A percentile compares a stretch with the other conserved stretches of the same genome.
Evolutionary conservation across 768 basidiomycete genomes (phyloP).

Genomic region (Rhizopogon salebrosus): DNA sequence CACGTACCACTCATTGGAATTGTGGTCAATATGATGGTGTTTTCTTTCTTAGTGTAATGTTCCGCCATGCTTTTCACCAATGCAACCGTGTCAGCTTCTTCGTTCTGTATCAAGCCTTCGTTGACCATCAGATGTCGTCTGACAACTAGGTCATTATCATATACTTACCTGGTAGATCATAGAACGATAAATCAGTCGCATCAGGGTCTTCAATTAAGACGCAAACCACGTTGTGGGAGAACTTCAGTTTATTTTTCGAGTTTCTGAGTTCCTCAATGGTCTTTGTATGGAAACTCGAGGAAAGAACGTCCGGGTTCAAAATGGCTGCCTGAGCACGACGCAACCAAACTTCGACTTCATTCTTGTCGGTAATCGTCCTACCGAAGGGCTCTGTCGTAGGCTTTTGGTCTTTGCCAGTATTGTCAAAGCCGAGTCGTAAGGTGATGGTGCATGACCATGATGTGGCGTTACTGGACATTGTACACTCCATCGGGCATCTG

Average conservation of each 20-base stretch:
- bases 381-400: conserved; percentile 38
- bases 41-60: conserved; percentile 41
- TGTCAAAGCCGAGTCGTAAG: conserved; percentile 37
- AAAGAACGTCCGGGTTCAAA: conserved; percentile 36
- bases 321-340: conserved; percentile 58
- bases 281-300: conserved; percentile 17
- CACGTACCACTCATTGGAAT: conserved; percentile 47
- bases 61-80: conserved; percentile 46
- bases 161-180: conserved; percentile 35
- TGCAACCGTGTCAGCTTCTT: conserved; percentile 34
- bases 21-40: conserved; percentile 49
- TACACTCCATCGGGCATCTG: conserved; percentile 35
- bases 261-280: conserved; percentile 4
- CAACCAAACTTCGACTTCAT: conserved; percentile 45
- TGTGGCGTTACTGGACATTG: conserved; percentile 18
- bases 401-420: conserved; percentile 19
- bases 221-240: conserved; percentile 39
- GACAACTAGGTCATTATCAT: background rate
- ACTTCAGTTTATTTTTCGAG: conserved; percentile 16
- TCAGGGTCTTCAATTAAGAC: conserved; percentile 35
- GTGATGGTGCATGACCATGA: conserved; percentile 35
- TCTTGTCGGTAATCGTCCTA: conserved; percentile 31
- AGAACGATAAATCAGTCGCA: conserved; percentile 33
- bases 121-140: background rate
- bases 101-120: conserved; percentile 47